Percentiles rank a stretch among this genome's conserved stretches.
These are phyloP conservation scores for Pseudozyma tsukubaensis DNA, from an alignment of 1,284 basidiomycete species.

Conservation along the genomic window DNA sequence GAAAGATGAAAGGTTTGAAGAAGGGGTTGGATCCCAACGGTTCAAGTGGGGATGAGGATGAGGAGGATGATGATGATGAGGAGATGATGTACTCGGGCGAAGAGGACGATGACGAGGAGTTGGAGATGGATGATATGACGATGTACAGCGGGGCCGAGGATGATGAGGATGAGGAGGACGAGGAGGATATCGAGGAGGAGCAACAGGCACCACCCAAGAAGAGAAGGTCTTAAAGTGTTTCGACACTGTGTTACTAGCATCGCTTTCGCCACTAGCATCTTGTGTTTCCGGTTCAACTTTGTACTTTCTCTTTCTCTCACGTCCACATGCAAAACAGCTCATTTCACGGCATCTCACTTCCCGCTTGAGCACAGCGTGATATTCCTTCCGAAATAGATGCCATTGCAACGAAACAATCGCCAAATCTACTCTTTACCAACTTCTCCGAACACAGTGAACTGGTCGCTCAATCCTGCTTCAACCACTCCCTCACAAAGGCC, in stretches of 20 bases:
- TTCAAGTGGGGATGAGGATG: slow-evolving; percentile 56
- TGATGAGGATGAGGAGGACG: slow-evolving; percentile 34
- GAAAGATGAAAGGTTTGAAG: slow-evolving; percentile 92
- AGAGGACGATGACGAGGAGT: slow-evolving; percentile 41
- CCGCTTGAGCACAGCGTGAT: neutral
- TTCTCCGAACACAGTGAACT: neutral
- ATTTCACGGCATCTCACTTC: neutral
- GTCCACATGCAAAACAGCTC: neutral
- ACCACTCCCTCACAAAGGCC: slow-evolving; percentile 83
- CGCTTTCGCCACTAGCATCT: neutral
- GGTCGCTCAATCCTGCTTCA: slow-evolving; percentile 72
- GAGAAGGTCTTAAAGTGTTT: slow-evolving; percentile 17
- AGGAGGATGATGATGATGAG: slow-evolving; percentile 42
- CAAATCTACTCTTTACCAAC: neutral
- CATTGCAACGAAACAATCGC: neutral
- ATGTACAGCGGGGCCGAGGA: slow-evolving; percentile 35
- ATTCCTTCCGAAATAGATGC: neutral
- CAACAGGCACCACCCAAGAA: slow-evolving; percentile 36
- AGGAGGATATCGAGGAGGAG: slow-evolving; percentile 36
- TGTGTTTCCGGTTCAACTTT: neutral
- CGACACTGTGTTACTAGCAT: neutral
- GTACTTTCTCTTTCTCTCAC: neutral
- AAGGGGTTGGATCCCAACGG: slow-evolving; percentile 53
- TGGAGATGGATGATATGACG: slow-evolving; percentile 54
- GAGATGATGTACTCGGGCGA: slow-evolving; percentile 14